These are phyloP conservation scores for Dictyostelium citrinum DNA, from an alignment of 78 protist species.

Conservation along the genomic window DNA sequence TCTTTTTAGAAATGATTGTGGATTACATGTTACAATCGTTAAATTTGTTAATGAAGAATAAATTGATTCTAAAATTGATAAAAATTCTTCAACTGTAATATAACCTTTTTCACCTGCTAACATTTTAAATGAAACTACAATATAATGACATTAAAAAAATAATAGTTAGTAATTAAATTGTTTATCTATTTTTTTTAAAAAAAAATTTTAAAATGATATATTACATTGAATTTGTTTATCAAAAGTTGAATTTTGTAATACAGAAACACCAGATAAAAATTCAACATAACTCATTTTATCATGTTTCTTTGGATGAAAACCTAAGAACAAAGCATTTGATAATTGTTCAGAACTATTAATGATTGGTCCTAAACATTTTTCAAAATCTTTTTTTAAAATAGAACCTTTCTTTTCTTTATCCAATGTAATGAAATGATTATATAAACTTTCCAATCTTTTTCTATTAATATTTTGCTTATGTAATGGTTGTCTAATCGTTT, in stretches of 20 bases:
- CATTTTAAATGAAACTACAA: constrained; percentile 61
- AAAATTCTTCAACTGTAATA: constrained; percentile 35
- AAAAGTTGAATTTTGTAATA: constrained; percentile 42
- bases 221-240: constrained; percentile 48
- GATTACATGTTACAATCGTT: not conserved
- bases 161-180: not conserved
- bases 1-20: not conserved
- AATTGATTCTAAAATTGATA: constrained; percentile 21
- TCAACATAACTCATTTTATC: constrained; percentile 49
- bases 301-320: constrained; percentile 31
- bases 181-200: not conserved
- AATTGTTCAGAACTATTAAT: not conserved
- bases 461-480: constrained; percentile 24
- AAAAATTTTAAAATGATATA: not conserved
- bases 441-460: constrained; percentile 65
- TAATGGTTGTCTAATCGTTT: not conserved
- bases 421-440: constrained; percentile 60
- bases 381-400: constrained; percentile 44
- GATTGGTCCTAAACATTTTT: constrained; percentile 51
- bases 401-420: constrained; percentile 66
- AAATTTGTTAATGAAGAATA: not conserved
- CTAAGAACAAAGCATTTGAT: constrained; percentile 1
- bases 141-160: not conserved
- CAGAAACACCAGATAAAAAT: constrained; percentile 55
- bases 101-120: constrained; percentile 37